A percentile compares a stretch with the other conserved stretches of the same genome.
These are phyloP conservation scores for Tuber indicum DNA, from an alignment of 495 filamentous ascomycete genomes.

Conservation along the genomic window DNA sequence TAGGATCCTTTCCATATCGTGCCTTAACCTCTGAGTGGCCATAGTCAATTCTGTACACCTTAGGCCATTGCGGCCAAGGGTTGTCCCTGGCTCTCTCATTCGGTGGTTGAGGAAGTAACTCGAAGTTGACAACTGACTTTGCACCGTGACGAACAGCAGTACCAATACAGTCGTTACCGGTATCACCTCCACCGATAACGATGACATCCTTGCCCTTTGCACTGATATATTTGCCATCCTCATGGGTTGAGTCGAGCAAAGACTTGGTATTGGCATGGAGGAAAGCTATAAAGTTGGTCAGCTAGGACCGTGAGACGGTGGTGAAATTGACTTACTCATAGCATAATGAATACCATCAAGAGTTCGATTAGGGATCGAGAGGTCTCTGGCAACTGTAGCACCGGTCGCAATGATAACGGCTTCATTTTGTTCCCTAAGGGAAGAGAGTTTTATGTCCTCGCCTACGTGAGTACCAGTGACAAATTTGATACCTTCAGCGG, in stretches of 20 bases:
- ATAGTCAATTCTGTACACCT: conserved; percentile 97
- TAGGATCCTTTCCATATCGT: conserved; percentile 94
- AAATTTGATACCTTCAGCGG: conserved; percentile 80
- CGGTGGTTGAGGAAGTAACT: conserved; percentile 90
- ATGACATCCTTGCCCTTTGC: conserved; percentile 96
- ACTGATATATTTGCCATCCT: conserved; percentile 85
- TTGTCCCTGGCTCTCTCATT: conserved; percentile 92
- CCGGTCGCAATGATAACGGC: conserved; percentile 95
- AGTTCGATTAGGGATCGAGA: conserved; percentile 86
- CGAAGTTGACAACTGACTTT: conserved; percentile 95
- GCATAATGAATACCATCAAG: conserved; percentile 94
- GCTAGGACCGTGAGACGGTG: not conserved
- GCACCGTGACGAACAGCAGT: conserved; percentile 97
- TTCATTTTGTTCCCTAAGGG: conserved; percentile 69
- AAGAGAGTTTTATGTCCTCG: conserved; percentile 67
- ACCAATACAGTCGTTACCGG: conserved; percentile 98
- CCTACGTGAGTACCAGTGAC: conserved; percentile 71
- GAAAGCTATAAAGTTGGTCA: conserved; percentile 54
- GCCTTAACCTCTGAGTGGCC: conserved; percentile 95
- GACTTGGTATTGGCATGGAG: conserved; percentile 98
- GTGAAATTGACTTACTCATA: conserved; percentile 53
- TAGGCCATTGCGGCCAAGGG: conserved; percentile 98
- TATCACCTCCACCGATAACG: conserved; percentile 98
- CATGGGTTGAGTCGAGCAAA: conserved; percentile 82
- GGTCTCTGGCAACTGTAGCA: conserved; percentile 91